Percentiles rank a stretch among this genome's conserved stretches.
These are phyloP conservation scores for Aureobasidium sp. DNA, from an alignment of 2,329 filamentous ascomycete species.

Conservation along the genomic window DNA sequence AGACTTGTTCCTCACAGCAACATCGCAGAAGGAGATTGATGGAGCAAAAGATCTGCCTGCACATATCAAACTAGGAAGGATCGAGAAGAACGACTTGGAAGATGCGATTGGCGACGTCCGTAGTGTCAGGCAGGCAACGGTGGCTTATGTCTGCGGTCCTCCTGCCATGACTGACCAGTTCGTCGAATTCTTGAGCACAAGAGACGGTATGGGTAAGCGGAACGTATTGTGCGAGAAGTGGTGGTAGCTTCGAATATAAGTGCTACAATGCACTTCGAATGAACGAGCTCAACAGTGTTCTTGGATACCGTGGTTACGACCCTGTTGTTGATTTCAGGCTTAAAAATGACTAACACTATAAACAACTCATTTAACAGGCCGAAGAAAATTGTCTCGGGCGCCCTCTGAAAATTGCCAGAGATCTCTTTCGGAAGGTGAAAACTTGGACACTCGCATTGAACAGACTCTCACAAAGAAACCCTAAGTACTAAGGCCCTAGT, in stretches of 20 bases:
- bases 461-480: background rate
- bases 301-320: background rate
- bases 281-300: background rate
- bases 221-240: constrained; percentile 45
- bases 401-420: background rate
- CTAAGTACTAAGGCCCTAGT: background rate
- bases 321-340: background rate
- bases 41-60: constrained; percentile 6
- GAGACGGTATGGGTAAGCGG: constrained; percentile 32
- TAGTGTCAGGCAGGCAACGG: constrained; percentile 30
- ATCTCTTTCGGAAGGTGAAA: background rate
- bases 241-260: constrained; percentile 33
- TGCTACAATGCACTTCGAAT: background rate
- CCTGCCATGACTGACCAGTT: constrained; percentile 42
- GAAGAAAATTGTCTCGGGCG: background rate
- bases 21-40: constrained; percentile 18
- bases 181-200: constrained; percentile 33
- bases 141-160: constrained; percentile 44
- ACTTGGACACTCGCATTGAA: background rate
- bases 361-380: background rate
- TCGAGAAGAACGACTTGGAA: constrained; percentile 30
- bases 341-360: background rate
- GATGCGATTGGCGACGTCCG: constrained; percentile 31
- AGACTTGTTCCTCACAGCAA: constrained; percentile 27
- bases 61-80: constrained; percentile 20